Percentiles rank a stretch among this genome's conserved stretches.
Conservation (phyloP, 345 rosid species). For the Ceriops tagal region DNA sequence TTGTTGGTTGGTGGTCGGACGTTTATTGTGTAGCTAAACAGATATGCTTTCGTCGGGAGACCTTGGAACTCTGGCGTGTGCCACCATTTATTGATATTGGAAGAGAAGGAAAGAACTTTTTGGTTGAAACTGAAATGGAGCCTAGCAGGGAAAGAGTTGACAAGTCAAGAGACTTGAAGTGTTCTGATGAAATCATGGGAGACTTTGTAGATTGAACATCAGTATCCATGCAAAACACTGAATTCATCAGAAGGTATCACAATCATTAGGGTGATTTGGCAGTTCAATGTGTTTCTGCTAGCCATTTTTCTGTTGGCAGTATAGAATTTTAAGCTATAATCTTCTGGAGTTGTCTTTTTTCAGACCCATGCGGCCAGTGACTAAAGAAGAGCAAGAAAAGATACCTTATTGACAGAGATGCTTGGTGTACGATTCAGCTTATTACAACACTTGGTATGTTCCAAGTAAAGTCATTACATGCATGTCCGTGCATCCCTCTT, state of each 20-base stretch:
- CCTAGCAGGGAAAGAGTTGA: constrained; percentile 26
- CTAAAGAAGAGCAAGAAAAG: constrained; percentile 38
- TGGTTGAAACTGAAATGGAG: constrained; percentile 35
- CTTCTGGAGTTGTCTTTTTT: constrained; percentile 22
- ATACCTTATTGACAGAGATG: constrained; percentile 45
- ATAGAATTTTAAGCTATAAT: constrained; percentile 4
- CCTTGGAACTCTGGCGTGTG: too few species aligned
- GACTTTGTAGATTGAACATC: constrained; percentile 25
- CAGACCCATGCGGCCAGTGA: constrained; percentile 33
- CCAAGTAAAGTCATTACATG: background rate
- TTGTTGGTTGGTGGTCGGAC: too few species aligned
- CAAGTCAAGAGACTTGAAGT: constrained; percentile 29
- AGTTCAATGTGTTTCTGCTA: background rate
- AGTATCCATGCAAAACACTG: constrained; percentile 26
- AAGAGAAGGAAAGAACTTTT: constrained; percentile 38
- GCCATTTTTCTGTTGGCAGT: background rate
- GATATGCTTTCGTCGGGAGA: too few species aligned
- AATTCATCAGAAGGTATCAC: constrained; percentile 50
- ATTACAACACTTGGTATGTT: constrained; percentile 51
- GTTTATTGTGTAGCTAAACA: too few species aligned
- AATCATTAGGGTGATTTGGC: background rate
- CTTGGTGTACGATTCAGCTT: constrained; percentile 41
- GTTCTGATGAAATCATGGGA: constrained; percentile 22
- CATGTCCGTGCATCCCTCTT: background rate
- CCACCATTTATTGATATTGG: constrained; percentile 58